Evolutionary conservation across 176 grass and related monocot genomes (phyloP).

Genomic region (Juncus inflexus): DNA sequence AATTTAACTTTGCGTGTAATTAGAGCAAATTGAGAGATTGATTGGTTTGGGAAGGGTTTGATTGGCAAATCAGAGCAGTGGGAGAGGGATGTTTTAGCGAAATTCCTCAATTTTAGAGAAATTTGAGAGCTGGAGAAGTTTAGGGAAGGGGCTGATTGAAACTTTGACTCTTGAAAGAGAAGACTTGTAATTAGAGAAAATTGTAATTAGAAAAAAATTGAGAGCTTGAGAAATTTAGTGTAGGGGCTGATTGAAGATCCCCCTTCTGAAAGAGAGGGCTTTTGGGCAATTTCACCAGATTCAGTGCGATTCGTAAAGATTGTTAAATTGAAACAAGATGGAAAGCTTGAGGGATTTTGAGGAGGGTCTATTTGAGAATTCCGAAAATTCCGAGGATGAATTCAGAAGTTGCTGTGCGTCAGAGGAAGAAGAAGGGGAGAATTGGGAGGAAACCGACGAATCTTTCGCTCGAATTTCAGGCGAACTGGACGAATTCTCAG

Average conservation of each 20-base stretch:
- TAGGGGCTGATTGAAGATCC: no score
- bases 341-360: slow-evolving; percentile 27
- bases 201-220: not conserved
- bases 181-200: slow-evolving; percentile 9
- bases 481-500: slow-evolving; percentile 64
- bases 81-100: no score
- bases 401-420: slow-evolving; percentile 68
- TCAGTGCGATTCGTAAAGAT: not conserved
- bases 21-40: slow-evolving; percentile 1
- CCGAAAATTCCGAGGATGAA: slow-evolving; percentile 50
- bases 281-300: slow-evolving; percentile 9
- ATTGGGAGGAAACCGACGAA: slow-evolving; percentile 95
- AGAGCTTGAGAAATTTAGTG: no score
- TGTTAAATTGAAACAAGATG: slow-evolving; percentile 25
- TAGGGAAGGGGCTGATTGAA: no score
- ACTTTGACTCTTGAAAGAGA: no score
- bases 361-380: slow-evolving; percentile 31
- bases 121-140: no score
- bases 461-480: slow-evolving; percentile 50
- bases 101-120: no score
- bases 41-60: not conserved
- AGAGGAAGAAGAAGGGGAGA: slow-evolving; percentile 38
- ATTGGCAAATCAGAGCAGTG: not conserved
- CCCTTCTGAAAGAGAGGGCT: not conserved
- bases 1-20: no score